Conservation (phyloP, 139 green algal genomes). For the Picochlorum sp. region DNA sequence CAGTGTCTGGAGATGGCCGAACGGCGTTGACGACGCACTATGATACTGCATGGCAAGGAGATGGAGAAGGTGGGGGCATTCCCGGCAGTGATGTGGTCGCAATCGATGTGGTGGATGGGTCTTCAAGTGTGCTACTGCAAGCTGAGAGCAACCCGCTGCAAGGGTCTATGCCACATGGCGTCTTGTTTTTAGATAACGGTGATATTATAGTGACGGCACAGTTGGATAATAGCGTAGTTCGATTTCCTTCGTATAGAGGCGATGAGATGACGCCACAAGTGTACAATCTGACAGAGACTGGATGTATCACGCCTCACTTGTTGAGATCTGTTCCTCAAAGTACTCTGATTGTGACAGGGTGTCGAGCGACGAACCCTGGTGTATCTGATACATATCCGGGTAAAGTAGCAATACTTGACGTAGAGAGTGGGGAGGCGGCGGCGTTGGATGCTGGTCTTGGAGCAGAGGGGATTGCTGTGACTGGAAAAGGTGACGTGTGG, state of each 20-base stretch:
- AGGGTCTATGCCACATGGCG: background rate
- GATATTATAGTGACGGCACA: background rate
- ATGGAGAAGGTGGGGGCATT: constrained; percentile 1
- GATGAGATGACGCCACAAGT: background rate
- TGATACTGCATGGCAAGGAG: background rate
- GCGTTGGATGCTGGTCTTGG: background rate
- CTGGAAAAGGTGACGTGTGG: background rate
- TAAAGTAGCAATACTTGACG: background rate
- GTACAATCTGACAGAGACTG: constrained; percentile 3
- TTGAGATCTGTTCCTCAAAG: background rate
- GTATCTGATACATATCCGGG: background rate
- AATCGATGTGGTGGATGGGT: background rate
- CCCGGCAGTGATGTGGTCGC: background rate
- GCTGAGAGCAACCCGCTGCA: background rate
- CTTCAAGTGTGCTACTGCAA: background rate
- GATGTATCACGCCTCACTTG: background rate
- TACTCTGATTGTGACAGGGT: background rate
- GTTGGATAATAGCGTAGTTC: background rate
- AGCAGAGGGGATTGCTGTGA: background rate
- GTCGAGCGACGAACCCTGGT: background rate
- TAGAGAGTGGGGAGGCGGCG: background rate
- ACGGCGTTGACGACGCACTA: background rate
- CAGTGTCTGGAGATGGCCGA: background rate
- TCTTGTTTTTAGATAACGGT: background rate
- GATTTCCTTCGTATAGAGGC: background rate